phyloP scores from a whole-genome alignment of 495 filamentous ascomycete genomes.

The Aspergillus taichungensis region DNA sequence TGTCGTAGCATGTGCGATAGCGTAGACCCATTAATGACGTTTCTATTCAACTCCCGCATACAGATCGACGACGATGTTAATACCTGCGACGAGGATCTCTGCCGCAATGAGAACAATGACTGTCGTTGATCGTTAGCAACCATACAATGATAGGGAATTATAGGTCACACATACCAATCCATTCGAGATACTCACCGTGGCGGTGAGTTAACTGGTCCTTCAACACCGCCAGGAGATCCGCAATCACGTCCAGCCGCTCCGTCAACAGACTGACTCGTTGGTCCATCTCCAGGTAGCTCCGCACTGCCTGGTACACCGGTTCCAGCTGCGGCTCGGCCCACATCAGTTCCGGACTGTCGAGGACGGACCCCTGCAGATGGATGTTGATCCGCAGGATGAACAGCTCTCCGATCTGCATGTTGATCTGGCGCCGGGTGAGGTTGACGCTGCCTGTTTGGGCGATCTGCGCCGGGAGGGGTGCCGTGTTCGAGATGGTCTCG shows the following conservation, averaged over 20 bases:
- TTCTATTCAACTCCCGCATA: slow-evolving; percentile 70
- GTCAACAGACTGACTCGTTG: slow-evolving; percentile 86
- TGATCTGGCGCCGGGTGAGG: slow-evolving; percentile 76
- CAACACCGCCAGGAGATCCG: slow-evolving; percentile 84
- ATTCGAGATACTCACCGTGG: slow-evolving; percentile 93
- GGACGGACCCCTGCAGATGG: slow-evolving; percentile 90
- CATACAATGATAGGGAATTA: slow-evolving; percentile 1
- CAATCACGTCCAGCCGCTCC: slow-evolving; percentile 86
- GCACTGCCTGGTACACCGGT: slow-evolving; percentile 87
- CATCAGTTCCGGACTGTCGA: slow-evolving; percentile 97
- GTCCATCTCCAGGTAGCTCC: slow-evolving; percentile 96
- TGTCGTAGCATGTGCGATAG: background rate
- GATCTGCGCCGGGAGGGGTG: slow-evolving; percentile 82
- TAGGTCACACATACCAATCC: slow-evolving; percentile 64
- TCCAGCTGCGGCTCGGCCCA: slow-evolving; percentile 97
- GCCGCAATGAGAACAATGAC: slow-evolving; percentile 94
- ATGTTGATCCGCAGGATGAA: slow-evolving; percentile 97
- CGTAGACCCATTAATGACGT: background rate
- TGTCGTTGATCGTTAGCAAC: slow-evolving; percentile 17
- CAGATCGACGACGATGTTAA: slow-evolving; percentile 93
- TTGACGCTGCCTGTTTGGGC: slow-evolving; percentile 84
- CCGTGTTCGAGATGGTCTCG: slow-evolving; percentile 81
- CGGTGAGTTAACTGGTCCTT: slow-evolving; percentile 94
- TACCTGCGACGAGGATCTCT: slow-evolving; percentile 87
- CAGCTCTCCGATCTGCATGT: slow-evolving; percentile 96